Evolutionary conservation across 1,284 basidiomycete genomes (phyloP).

Genomic region (Leccinum subrobustum): DNA sequence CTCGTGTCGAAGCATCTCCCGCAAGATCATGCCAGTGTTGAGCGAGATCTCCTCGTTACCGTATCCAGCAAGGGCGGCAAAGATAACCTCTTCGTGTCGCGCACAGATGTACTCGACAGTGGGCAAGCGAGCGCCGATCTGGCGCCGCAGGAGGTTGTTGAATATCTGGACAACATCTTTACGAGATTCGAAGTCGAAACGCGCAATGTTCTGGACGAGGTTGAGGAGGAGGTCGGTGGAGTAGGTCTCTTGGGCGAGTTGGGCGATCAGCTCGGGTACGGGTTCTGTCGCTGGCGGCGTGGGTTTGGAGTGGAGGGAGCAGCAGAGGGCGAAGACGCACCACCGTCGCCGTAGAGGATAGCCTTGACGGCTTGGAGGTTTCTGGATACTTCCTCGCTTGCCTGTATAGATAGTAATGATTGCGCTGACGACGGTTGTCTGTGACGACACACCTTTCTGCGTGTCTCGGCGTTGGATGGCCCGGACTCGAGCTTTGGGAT

Average conservation of each 20-base stretch:
- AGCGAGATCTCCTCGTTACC: constrained; percentile 93
- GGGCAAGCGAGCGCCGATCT: constrained; percentile 90
- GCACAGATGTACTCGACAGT: constrained; percentile 92
- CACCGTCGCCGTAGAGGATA: constrained; percentile 85
- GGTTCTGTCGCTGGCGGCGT: constrained; percentile 51
- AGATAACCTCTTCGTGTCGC: constrained; percentile 82
- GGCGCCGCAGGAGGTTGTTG: constrained; percentile 91
- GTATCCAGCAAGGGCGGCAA: constrained; percentile 87
- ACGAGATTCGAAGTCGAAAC: constrained; percentile 94
- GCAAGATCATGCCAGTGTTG: constrained; percentile 97
- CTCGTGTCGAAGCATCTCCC: constrained; percentile 97
- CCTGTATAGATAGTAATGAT: constrained; percentile 44
- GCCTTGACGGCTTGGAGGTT: constrained; percentile 86
- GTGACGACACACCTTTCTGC: constrained; percentile 65
- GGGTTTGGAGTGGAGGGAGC: constrained; percentile 6
- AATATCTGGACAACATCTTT: constrained; percentile 99
- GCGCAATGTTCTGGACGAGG: constrained; percentile 79
- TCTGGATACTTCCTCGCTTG: constrained; percentile 86
- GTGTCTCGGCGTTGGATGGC: constrained; percentile 70
- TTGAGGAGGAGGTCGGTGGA: constrained; percentile 83
- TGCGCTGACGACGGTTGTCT: constrained; percentile 44
- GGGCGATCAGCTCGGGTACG: constrained; percentile 83
- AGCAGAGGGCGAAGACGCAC: constrained; percentile 40
- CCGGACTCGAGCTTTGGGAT: constrained; percentile 74
- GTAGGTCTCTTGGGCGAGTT: constrained; percentile 96